Evolutionary conservation across 305 asterid species (phyloP).

Genomic region (Fraxinus paxiana): DNA sequence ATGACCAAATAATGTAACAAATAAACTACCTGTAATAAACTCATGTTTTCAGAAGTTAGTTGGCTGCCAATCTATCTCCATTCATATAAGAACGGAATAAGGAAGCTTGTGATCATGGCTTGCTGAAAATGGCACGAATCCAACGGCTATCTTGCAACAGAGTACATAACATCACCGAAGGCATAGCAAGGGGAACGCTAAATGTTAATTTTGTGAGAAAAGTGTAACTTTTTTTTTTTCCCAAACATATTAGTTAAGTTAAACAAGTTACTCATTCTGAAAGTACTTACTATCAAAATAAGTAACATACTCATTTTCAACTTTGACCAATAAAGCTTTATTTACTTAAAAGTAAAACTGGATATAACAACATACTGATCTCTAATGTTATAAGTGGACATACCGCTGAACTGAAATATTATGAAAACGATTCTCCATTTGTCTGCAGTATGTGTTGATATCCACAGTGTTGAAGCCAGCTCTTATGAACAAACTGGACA

Average conservation of each 20-base stretch:
- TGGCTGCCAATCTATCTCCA: conserved; percentile 16
- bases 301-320: not conserved
- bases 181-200: not conserved
- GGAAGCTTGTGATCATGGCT: conserved; percentile 26
- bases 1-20: not conserved
- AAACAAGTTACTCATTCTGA: not conserved
- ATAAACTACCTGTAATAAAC: not conserved
- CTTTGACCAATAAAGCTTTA: not conserved
- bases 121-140: conserved; percentile 63
- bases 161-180: conserved; percentile 16
- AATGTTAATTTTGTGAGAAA: not conserved
- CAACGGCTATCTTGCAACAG: conserved; percentile 51
- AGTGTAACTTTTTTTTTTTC: not conserved
- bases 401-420: conserved; percentile 61
- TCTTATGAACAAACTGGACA: conserved; percentile 48
- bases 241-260: not conserved
- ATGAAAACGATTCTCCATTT: conserved; percentile 50
- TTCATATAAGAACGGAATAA: not conserved
- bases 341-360: not conserved
- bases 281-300: not conserved
- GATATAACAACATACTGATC: not conserved
- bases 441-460: conserved; percentile 47
- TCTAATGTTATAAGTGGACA: not conserved
- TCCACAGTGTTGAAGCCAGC: conserved; percentile 59
- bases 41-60: not conserved